Evolutionary conservation across 2,329 filamentous ascomycete species (phyloP).

Genomic region (Blastomyces silverae): DNA sequence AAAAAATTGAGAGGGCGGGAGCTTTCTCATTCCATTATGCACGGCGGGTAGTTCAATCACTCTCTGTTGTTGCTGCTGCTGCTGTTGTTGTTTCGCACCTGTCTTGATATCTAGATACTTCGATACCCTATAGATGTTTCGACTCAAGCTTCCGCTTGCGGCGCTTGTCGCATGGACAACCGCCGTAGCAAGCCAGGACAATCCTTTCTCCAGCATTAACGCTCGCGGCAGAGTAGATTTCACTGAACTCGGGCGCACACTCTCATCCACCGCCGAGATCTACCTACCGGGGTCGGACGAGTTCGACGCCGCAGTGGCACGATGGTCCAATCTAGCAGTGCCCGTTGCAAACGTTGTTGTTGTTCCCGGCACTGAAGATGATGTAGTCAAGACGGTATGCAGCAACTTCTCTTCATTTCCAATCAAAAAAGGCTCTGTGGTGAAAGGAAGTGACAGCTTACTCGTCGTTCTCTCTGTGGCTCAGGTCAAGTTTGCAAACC

Average conservation of each 20-base stretch:
- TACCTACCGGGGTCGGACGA: conserved; percentile 40
- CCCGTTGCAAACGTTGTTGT: conserved; percentile 45
- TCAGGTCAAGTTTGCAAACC: conserved; percentile 47
- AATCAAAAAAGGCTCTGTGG: not conserved
- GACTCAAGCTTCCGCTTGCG: too few species aligned
- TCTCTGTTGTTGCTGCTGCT: too few species aligned
- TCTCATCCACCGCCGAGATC: conserved; percentile 39
- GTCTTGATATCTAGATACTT: too few species aligned
- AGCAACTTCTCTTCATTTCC: not conserved
- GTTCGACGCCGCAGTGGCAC: conserved; percentile 36
- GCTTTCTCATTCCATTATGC: too few species aligned
- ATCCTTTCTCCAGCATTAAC: too few species aligned
- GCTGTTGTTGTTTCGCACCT: too few species aligned
- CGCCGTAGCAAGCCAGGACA: too few species aligned
- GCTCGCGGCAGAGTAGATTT: too few species aligned
- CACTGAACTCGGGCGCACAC: conserved; percentile 21
- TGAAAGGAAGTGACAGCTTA: conserved; percentile 27
- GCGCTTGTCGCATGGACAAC: too few species aligned
- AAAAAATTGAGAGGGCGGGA: too few species aligned
- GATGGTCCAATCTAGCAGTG: conserved; percentile 44
- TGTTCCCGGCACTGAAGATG: conserved; percentile 43
- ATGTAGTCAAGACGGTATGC: conserved; percentile 46
- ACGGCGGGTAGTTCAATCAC: too few species aligned
- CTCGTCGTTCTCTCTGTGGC: not conserved
- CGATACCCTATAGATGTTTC: too few species aligned